Percentiles rank a stretch among this genome's conserved stretches.
Conservation (phyloP, 2,329 filamentous ascomycete genomes). For the Aspergillus sp. region DNA sequence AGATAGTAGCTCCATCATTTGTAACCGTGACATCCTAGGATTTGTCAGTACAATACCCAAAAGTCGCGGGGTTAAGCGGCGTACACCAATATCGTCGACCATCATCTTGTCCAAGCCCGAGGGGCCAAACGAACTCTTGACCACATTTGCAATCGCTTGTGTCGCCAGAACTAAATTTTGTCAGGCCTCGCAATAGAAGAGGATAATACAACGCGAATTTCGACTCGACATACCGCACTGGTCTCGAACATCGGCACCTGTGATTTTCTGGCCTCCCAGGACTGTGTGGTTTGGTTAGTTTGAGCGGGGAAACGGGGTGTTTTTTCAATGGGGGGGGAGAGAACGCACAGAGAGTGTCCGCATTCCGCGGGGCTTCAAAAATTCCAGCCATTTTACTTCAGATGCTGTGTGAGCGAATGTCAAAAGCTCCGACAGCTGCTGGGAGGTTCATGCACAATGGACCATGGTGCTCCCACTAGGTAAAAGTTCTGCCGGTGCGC, state of each 20-base stretch:
- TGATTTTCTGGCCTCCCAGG: constrained; percentile 96
- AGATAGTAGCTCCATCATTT: constrained; percentile 96
- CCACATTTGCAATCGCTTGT: constrained; percentile 96
- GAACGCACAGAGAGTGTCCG: constrained; percentile 77
- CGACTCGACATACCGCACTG: constrained; percentile 71
- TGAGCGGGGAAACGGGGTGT: constrained; percentile 5
- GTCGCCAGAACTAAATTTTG: constrained; percentile 73
- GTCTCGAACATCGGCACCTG: constrained; percentile 91
- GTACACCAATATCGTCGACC: constrained; percentile 97
- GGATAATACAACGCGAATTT: neutral
- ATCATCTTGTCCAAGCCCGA: constrained; percentile 99
- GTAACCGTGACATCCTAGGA: constrained; percentile 91
- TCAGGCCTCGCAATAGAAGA: constrained; percentile 14
- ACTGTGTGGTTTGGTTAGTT: constrained; percentile 54
- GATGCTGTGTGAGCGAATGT: constrained; percentile 22
- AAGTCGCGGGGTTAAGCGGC: constrained; percentile 33
- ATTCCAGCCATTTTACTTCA: constrained; percentile 75
- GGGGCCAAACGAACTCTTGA: constrained; percentile 97
- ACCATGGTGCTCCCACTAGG: constrained; percentile 20
- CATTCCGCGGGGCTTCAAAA: constrained; percentile 90
- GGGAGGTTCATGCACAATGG: constrained; percentile 5
- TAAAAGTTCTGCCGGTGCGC: constrained; percentile 43
- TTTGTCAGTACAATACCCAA: constrained; percentile 14
- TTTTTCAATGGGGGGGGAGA: neutral
- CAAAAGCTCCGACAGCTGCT: constrained; percentile 28